A percentile compares a stretch with the other conserved stretches of the same genome.
Evolutionary conservation across 257 asterid species (phyloP).

Genomic region (Anisodus acutangulus): DNA sequence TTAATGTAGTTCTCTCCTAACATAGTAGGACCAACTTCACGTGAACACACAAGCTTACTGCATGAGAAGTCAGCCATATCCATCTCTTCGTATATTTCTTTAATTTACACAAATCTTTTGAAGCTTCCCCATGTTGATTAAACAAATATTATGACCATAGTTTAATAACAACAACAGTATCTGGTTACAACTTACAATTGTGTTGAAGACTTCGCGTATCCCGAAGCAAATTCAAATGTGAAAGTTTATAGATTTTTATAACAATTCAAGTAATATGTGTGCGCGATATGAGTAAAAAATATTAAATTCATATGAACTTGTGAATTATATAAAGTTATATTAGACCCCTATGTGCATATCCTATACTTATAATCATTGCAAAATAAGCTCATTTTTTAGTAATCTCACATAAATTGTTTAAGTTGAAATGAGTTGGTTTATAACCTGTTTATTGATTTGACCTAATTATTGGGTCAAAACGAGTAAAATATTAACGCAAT

Average conservation of each 20-base stretch:
- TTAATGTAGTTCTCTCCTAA: conserved; percentile 43
- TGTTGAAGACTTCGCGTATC: too few relatives aligned
- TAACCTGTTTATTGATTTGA: not conserved
- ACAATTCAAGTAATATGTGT: too few relatives aligned
- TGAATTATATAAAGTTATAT: too few relatives aligned
- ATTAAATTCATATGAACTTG: too few relatives aligned
- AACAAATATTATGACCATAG: not conserved
- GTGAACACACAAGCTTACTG: conserved; percentile 62
- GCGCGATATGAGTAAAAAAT: too few relatives aligned
- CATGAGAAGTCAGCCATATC: conserved; percentile 65
- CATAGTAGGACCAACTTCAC: conserved; percentile 83
- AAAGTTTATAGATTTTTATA: too few relatives aligned
- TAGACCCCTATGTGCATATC: not conserved
- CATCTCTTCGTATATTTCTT: conserved; percentile 33
- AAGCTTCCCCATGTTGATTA: conserved; percentile 39
- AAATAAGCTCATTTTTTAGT: not conserved
- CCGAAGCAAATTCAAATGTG: too few relatives aligned
- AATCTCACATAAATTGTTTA: not conserved
- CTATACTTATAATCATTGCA: not conserved
- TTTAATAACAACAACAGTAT: not conserved
- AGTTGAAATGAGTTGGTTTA: not conserved
- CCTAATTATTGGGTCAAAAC: not conserved
- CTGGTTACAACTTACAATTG: not conserved
- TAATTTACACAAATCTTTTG: conserved; percentile 1
- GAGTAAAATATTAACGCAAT: too few relatives aligned